Conservation (phyloP, 192 early-diverging fungal species). For the Podila minutissima region DNA sequence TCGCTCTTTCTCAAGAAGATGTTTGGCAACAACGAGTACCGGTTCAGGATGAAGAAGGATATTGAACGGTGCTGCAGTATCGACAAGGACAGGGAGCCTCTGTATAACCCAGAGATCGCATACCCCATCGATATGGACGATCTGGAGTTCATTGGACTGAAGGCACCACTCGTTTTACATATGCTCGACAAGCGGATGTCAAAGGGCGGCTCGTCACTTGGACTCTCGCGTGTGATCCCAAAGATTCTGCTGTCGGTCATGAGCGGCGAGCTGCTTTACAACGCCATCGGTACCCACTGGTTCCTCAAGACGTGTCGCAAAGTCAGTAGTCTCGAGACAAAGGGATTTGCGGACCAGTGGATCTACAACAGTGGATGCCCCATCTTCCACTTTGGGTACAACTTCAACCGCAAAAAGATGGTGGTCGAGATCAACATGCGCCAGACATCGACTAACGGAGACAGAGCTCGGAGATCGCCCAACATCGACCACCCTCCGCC, state of each 20-base stretch:
- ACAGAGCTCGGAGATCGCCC: slow-evolving; percentile 20
- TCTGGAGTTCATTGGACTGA: slow-evolving; percentile 82
- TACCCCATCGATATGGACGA: slow-evolving; percentile 65
- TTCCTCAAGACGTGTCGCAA: slow-evolving; percentile 88
- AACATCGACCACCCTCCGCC: slow-evolving; percentile 36
- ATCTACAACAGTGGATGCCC: slow-evolving; percentile 93
- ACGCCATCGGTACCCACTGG: slow-evolving; percentile 71
- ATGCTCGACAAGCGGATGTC: slow-evolving; percentile 91
- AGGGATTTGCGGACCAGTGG: slow-evolving; percentile 93
- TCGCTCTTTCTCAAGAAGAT: slow-evolving; percentile 80
- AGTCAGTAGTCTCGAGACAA: slow-evolving; percentile 82
- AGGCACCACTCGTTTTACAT: slow-evolving; percentile 88
- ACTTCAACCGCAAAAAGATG: slow-evolving; percentile 97
- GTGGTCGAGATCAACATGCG: slow-evolving; percentile 89
- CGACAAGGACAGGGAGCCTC: slow-evolving; percentile 89
- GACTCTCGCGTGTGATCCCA: slow-evolving; percentile 80
- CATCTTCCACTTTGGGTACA: slow-evolving; percentile 80
- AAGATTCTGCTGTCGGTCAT: slow-evolving; percentile 82
- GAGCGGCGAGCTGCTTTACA: slow-evolving; percentile 69
- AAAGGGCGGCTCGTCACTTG: slow-evolving; percentile 76
- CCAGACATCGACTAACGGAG: slow-evolving; percentile 75
- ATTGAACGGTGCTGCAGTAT: slow-evolving; percentile 82
- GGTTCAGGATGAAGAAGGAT: slow-evolving; percentile 86
- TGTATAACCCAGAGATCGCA: slow-evolving; percentile 74
- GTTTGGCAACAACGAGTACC: slow-evolving; percentile 91